Conservation (phyloP, 1,284 basidiomycete genomes). For the Malassezia globosa region DNA sequence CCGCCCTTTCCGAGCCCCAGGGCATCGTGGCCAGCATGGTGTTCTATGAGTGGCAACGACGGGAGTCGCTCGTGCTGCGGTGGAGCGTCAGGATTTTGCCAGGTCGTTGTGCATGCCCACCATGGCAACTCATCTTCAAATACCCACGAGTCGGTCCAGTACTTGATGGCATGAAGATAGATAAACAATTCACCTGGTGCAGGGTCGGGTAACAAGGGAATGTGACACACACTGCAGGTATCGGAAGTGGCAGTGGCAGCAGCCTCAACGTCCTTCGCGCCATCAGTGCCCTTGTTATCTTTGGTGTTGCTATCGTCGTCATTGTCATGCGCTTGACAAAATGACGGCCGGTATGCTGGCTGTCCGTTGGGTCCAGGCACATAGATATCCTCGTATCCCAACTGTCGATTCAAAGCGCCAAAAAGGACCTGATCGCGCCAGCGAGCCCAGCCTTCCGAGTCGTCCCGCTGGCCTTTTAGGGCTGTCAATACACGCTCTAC, state of each 20-base stretch:
- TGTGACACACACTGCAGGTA: constrained; percentile 37
- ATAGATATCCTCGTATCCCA: constrained; percentile 29
- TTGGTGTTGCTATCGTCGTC: constrained; percentile 20
- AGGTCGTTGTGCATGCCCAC: constrained; percentile 36
- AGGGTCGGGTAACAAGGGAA: constrained; percentile 38
- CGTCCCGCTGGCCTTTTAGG: constrained; percentile 40
- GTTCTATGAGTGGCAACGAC: constrained; percentile 3
- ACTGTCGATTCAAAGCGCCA: constrained; percentile 29
- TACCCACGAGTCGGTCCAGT: constrained; percentile 43
- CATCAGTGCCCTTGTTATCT: too few relatives aligned
- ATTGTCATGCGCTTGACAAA: too few relatives aligned
- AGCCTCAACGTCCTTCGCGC: constrained; percentile 11
- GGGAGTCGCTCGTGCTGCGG: neutral
- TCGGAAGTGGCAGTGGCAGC: constrained; percentile 19
- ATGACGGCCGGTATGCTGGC: constrained; percentile 19
- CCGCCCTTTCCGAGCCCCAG: constrained; percentile 4
- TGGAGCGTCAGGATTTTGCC: constrained; percentile 11
- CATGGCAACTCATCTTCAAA: constrained; percentile 44
- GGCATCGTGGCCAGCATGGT: neutral
- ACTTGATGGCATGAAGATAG: constrained; percentile 46
- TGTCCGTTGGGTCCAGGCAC: constrained; percentile 40
- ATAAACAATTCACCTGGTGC: constrained; percentile 40
- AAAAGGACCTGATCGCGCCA: constrained; percentile 45
- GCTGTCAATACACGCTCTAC: constrained; percentile 40
- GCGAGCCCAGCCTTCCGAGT: constrained; percentile 41